Conservation (phyloP, 257 asterid species). For the Ilex asprella region DNA sequence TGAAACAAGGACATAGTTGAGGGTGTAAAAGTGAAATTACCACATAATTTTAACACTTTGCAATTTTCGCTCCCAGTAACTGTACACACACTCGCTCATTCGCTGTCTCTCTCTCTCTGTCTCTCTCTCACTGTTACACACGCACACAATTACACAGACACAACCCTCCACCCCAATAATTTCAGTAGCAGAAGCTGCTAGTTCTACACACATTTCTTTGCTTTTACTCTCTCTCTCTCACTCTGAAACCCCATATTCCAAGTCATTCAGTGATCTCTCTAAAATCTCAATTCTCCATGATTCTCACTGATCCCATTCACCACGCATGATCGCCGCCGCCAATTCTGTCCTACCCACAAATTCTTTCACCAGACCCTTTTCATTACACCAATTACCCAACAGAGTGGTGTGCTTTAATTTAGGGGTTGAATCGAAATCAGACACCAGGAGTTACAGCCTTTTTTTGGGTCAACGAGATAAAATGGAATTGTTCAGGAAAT, state of each 20-base stretch:
- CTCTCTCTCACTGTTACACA: no score
- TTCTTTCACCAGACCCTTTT: constrained; percentile 31
- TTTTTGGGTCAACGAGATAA: constrained; percentile 30
- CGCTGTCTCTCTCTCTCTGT: no score
- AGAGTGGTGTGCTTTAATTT: constrained; percentile 25
- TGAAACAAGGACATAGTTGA: no score
- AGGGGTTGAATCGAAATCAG: constrained; percentile 24
- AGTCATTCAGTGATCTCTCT: constrained; percentile 3
- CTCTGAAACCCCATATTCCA: neutral
- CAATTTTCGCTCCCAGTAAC: no score
- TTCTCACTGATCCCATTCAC: constrained; percentile 19
- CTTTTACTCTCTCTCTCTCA: no score
- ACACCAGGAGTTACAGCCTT: constrained; percentile 20
- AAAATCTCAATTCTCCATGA: constrained; percentile 11
- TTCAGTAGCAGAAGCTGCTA: no score
- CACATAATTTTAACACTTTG: no score
- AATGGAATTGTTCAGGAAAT: constrained; percentile 45
- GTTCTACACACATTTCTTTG: no score
- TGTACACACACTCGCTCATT: no score
- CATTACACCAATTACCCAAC: constrained; percentile 23
- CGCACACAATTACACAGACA: no score
- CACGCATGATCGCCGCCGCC: constrained; percentile 41
- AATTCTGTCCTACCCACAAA: constrained; percentile 34
- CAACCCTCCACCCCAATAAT: no score
- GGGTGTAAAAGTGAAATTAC: no score